Evolutionary conservation across 176 grass and related monocot species (phyloP).

Genomic region (Poa pratensis): DNA sequence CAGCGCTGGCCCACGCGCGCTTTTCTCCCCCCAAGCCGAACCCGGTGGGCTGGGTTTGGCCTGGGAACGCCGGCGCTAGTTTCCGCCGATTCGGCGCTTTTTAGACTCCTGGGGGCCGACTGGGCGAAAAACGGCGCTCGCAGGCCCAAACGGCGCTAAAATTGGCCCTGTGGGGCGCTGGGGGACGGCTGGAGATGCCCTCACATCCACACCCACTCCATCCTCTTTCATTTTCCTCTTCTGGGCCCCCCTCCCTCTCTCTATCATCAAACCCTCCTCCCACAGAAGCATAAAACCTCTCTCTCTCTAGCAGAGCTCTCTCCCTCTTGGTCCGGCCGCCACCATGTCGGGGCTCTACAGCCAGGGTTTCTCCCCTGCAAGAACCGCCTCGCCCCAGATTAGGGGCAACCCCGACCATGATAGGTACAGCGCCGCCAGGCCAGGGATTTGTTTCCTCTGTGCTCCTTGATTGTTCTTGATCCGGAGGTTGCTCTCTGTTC

Average conservation of each 20-base stretch:
- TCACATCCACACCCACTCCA: background rate
- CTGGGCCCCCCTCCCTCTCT: slow-evolving; percentile 4
- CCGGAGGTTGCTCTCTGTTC: slow-evolving; percentile 36
- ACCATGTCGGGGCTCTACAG: slow-evolving; percentile 85
- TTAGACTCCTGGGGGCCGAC: no score
- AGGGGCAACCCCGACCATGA: slow-evolving; percentile 72
- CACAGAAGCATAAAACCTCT: slow-evolving; percentile 1
- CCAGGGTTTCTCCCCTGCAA: slow-evolving; percentile 78
- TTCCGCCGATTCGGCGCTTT: no score
- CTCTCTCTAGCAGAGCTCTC: background rate
- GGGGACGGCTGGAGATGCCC: no score
- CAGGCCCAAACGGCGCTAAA: no score
- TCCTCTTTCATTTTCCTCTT: slow-evolving; percentile 1
- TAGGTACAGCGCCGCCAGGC: slow-evolving; percentile 58
- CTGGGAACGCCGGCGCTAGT: no score
- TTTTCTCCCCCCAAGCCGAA: no score
- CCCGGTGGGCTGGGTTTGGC: no score
- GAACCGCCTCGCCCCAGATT: slow-evolving; percentile 81
- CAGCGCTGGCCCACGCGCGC: no score
- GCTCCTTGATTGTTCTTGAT: slow-evolving; percentile 47
- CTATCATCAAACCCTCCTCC: slow-evolving; percentile 17
- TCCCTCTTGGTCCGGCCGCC: slow-evolving; percentile 15
- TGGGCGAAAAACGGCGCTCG: no score
- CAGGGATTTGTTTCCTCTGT: background rate
- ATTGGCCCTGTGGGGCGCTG: no score